Evolutionary conservation across 495 filamentous ascomycete species (phyloP).

Genomic region (Tuber magnatum): DNA sequence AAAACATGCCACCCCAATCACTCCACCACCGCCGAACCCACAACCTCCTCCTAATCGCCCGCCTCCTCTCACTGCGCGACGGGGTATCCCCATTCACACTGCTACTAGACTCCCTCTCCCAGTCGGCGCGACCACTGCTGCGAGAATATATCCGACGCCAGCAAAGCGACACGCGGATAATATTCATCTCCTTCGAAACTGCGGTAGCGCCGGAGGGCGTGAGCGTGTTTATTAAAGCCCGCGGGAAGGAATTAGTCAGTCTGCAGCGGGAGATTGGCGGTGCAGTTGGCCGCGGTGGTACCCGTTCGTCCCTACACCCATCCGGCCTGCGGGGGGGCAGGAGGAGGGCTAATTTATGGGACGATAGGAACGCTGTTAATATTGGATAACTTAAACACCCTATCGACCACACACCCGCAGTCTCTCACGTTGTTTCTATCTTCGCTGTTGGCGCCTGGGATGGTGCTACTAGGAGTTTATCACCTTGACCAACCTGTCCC

Average conservation of each 20-base stretch:
- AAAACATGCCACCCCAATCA: slow-evolving; percentile 32
- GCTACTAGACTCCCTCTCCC: slow-evolving; percentile 76
- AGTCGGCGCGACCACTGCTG: slow-evolving; percentile 63
- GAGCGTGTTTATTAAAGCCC: slow-evolving; percentile 58
- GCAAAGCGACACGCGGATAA: slow-evolving; percentile 48
- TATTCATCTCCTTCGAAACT: slow-evolving; percentile 74
- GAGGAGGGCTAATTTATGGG: slow-evolving; percentile 42
- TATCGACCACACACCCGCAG: slow-evolving; percentile 42
- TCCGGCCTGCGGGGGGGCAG: slow-evolving; percentile 21
- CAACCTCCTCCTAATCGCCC: slow-evolving; percentile 77
- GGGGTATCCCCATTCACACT: slow-evolving; percentile 78
- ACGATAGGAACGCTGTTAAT: slow-evolving; percentile 53
- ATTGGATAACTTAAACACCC: slow-evolving; percentile 56
- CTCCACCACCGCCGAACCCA: slow-evolving; percentile 71
- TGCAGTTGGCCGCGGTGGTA: slow-evolving; percentile 44
- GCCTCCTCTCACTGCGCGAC: slow-evolving; percentile 69
- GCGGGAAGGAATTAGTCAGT: slow-evolving; percentile 50
- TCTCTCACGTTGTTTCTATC: slow-evolving; percentile 52
- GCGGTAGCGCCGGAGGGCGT: slow-evolving; percentile 52
- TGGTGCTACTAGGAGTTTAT: slow-evolving; percentile 57
- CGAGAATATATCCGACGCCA: slow-evolving; percentile 61
- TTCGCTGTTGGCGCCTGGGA: slow-evolving; percentile 50
- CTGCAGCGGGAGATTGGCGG: slow-evolving; percentile 55
- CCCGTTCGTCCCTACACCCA: slow-evolving; percentile 35
- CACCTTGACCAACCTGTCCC: slow-evolving; percentile 55